Evolutionary conservation across 805 yeast species (phyloP), one percentile per base, ranked within the genome.

Genomic region (Myxozyma geophila): DNA sequence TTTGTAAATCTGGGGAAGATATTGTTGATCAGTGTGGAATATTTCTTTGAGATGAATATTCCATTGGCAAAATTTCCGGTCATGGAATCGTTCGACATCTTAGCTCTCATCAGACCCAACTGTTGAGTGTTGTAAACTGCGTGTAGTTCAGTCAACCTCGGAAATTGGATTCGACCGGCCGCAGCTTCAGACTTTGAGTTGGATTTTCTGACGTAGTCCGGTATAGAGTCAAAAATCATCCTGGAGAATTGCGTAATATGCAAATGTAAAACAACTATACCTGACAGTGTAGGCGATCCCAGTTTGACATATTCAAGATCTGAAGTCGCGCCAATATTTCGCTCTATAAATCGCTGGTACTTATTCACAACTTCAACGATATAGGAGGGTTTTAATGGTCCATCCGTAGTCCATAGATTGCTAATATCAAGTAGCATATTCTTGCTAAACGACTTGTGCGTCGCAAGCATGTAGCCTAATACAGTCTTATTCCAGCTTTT

Each of bases 121-220:
- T 37, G n/a, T 33, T 9, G 10, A 12, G 44, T 17, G 17, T 37
- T 28, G 41, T 35, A 35, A 19, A 23, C 4, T 12, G 35, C 54
- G n/a, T 51, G 44, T 12, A 51, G 21, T 19, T 51, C 54, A 43
- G 44, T 17, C 15, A 51, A 19, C 21, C 54, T 51, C 9, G 28
- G 7, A 15, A 51, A 51, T n/a, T 49, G 28, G 21, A 35, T 8
- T 12, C 10, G 53, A 6, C 36, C n/a, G 1, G 8, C 15, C 5
- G 13, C 37, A 28, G 15, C 40, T 43, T 9, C 19, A 10, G 21
- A 13, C 19, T n/a, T 17, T 28, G 21, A 35, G 13, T n/a, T 19
- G 28, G 19, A 15, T n/a, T 9, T 9, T 6, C 12, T 12, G 21
- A 23, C 50, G 40, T 19, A 37, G 10, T 51, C 43, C 2, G 44